Conservation (phyloP, 2,329 filamentous ascomycete species). For the Aspergillus pseudonomiae region DNA sequence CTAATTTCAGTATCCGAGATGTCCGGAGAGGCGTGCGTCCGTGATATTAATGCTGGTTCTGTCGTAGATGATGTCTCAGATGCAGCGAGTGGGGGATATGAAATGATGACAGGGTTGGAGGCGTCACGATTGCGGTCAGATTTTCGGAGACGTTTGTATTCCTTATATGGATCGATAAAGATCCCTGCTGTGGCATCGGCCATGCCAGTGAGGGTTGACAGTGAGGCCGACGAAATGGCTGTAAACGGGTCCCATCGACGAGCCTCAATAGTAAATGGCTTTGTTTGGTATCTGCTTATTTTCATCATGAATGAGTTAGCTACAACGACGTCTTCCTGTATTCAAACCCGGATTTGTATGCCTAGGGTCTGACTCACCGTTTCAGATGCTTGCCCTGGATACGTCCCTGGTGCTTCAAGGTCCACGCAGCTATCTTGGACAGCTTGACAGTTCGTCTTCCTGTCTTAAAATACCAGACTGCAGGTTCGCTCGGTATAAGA, state of each 20-base stretch:
- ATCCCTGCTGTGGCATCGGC: slow-evolving; percentile 22
- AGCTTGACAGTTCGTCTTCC: slow-evolving; percentile 14
- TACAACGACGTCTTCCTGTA: background rate
- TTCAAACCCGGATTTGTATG: background rate
- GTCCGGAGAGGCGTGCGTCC: background rate
- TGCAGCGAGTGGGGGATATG: background rate
- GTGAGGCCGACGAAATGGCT: slow-evolving; percentile 22
- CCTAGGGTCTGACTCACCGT: background rate
- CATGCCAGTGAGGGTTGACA: slow-evolving; percentile 13
- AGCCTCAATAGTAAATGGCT: background rate
- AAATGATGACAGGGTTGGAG: background rate
- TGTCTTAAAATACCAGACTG: slow-evolving; percentile 28
- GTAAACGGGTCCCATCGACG: background rate
- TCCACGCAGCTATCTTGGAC: slow-evolving; percentile 21
- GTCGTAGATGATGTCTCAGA: background rate
- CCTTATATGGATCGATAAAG: slow-evolving; percentile 27
- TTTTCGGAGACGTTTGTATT: slow-evolving; percentile 16
- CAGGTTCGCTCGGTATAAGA: slow-evolving; percentile 26
- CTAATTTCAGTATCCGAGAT: background rate
- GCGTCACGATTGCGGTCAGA: background rate
- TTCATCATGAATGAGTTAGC: too few relatives aligned
- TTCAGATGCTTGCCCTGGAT: background rate
- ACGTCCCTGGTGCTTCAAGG: background rate
- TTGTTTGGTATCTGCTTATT: background rate
- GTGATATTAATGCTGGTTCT: background rate